Base-by-base conservation (phyloP, 208 protist genomes). In the Endotrypanum monterogeii region DNA sequence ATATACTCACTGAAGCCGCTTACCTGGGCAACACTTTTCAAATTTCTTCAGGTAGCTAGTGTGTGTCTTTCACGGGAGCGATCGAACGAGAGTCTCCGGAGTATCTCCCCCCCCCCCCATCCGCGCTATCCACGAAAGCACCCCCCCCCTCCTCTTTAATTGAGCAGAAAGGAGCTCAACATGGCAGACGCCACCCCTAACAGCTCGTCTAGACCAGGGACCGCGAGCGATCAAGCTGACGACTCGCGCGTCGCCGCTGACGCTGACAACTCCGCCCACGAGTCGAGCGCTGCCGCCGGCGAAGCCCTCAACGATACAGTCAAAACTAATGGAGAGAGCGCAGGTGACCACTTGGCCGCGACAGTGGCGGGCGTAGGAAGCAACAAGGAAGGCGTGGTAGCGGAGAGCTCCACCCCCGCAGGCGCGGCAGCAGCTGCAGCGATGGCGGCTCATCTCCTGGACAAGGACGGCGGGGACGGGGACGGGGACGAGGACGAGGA, bases 401-500 rank as follows among this genome's bases (percentile, higher is more conserved):
- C 62, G 12, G 39, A 11, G 37, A 46, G 23, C 23, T 1, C 23
- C 1, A n/a, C n/a, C n/a, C n/a, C n/a, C n/a, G n/a, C n/a, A n/a
- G n/a, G n/a, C n/a, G n/a, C n/a, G n/a, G n/a, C n/a, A n/a, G n/a
- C n/a, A n/a, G n/a, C 37, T 20, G 14, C 25, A n/a, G 14, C 23
- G 39, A 50, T 11, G 23, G 62, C n/a, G n/a, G 41, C 32, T 16
- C 18, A 28, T 44, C 35, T 12, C 65, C 23, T 18, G 48, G 5
- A 57, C 30, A 32, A 25, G 30, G 30, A 62, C 63, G 52, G 62
- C 58, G 14, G 18, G 32, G 1, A 54, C 46, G 66, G 68, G 35
- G 57, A 66, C 5, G 66, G 71, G 0, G 63, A 30, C 7, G 61
- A 46, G 5, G 73, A 25, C 25, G 79, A 67, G 0, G 73, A 67